Evolutionary conservation across 306 rosid genomes (phyloP).

Genomic region (Mucuna pruriens): DNA sequence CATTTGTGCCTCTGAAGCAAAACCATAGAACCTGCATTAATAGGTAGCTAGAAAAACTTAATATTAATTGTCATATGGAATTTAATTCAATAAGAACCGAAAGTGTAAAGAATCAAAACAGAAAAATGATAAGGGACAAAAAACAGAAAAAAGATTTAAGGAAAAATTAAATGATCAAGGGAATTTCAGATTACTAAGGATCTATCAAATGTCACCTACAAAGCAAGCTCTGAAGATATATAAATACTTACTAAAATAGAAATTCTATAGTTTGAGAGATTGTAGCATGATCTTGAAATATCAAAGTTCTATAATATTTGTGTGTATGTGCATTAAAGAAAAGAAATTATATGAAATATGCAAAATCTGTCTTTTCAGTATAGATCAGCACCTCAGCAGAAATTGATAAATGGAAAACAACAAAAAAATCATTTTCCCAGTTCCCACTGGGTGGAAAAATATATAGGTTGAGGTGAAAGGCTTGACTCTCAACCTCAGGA

Average conservation of each 20-base stretch:
- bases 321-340: neutral
- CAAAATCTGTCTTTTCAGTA: constrained; percentile 18
- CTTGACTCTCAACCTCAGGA: constrained; percentile 20
- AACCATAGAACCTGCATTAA: constrained; percentile 84
- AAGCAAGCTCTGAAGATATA: constrained; percentile 29
- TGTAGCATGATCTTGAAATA: constrained; percentile 22
- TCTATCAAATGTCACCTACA: constrained; percentile 26
- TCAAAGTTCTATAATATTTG: neutral
- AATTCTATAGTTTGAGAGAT: neutral
- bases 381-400: neutral
- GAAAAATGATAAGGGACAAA: neutral
- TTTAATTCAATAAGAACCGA: constrained; percentile 13
- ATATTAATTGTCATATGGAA: neutral
- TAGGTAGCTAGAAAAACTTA: constrained; percentile 14
- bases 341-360: neutral
- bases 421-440: constrained; percentile 3
- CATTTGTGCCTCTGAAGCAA: constrained; percentile 93
- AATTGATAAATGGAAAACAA: constrained; percentile 19
- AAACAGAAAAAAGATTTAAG: constrained; percentile 13
- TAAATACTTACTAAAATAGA: constrained; percentile 6
- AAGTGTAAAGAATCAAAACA: constrained; percentile 26
- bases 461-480: constrained; percentile 18
- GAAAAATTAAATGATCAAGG: neutral
- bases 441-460: neutral
- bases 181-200: constrained; percentile 27